Evolutionary conservation across 1,284 basidiomycete genomes (phyloP), one percentile per base, ranked within the genome.

Genomic region (Apiotrichum akiyoshidainum): DNA sequence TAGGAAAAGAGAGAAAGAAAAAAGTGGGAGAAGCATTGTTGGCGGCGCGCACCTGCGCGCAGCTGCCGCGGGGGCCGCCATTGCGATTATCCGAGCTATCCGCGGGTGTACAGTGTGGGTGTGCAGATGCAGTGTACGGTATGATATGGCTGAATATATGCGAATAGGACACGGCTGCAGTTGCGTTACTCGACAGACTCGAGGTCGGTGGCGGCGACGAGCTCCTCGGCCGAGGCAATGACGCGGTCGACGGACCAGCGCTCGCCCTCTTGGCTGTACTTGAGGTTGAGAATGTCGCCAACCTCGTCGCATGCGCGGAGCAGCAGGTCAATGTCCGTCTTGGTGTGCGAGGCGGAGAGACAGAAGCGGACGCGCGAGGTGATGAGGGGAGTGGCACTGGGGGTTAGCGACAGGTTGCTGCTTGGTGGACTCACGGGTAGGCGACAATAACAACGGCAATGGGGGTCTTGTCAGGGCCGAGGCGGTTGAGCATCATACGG

Each of bases 351-450:
- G 6, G 95, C 90, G 57, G 89, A 92, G 22, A 98, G 83, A 75
- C 96, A 99, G 83, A 98, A 98, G 68, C 95, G 83, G 42, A 95
- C 92, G 22, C 96, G 85, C 46, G 87, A 86, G 2, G 90, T 91
- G 63, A 94, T 87, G 50, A 99, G 85, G 11, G 93, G 88, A 22
- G 94, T 97, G 0, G 93, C 93, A 5, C 93, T 93, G 66, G 70
- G n/a, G 74, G 7, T 12, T 34, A 48, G 11, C 16, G 34, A 66
- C n/a, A 44, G 69, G 66, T 19, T 44, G 5, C 31, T 26, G 52
- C 35, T 13, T 21, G 17, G 41, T 42, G 13, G 9, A 78, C 78
- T 71, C 66, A 80, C 75, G 77, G 77, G 76, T 94, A 95, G 17
- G 87, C 88, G 26, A 95, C 92, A 46, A 96, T 92, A 19, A 92